Evolutionary conservation across 768 basidiomycete genomes (phyloP).

Genomic region (Suillus lakei): DNA sequence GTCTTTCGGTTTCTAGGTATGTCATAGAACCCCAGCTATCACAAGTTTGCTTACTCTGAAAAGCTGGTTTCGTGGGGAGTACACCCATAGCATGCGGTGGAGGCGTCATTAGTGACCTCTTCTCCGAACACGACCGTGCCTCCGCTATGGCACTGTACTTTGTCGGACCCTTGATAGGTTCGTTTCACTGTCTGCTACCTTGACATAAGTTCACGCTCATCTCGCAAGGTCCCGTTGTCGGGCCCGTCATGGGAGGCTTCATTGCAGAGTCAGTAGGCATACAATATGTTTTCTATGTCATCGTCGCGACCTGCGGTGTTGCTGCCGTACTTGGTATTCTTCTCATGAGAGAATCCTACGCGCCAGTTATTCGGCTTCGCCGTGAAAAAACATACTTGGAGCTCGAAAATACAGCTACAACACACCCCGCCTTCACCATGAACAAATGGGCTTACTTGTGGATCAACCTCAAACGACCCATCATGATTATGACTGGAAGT

Average conservation of each 20-base stretch:
- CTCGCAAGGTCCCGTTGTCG: slow-evolving; percentile 50
- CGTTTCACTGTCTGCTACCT: not conserved
- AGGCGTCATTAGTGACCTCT: slow-evolving; percentile 68
- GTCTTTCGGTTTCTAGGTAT: slow-evolving; percentile 72
- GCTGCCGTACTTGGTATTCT: not conserved
- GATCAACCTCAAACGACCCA: slow-evolving; percentile 67
- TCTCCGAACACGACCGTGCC: slow-evolving; percentile 63
- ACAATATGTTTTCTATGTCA: not conserved
- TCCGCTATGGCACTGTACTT: slow-evolving; percentile 73
- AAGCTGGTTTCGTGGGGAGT: slow-evolving; percentile 68
- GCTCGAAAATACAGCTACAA: slow-evolving; percentile 45
- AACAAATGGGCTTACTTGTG: slow-evolving; percentile 50
- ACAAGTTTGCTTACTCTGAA: not conserved
- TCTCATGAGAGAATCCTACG: not conserved
- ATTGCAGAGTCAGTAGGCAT: not conserved
- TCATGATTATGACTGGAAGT: slow-evolving; percentile 60
- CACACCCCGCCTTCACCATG: slow-evolving; percentile 34
- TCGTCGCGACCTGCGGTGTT: not conserved
- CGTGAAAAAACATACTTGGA: slow-evolving; percentile 35
- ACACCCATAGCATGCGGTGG: slow-evolving; percentile 70
- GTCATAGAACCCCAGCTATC: slow-evolving; percentile 22
- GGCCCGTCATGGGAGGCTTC: slow-evolving; percentile 49
- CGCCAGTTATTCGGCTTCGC: slow-evolving; percentile 15
- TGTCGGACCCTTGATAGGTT: slow-evolving; percentile 66
- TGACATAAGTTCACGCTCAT: slow-evolving; percentile 1